These are phyloP conservation scores for Mortierella alpina DNA, from an alignment of 192 early-diverging fungal genomes.

Conservation along the genomic window DNA sequence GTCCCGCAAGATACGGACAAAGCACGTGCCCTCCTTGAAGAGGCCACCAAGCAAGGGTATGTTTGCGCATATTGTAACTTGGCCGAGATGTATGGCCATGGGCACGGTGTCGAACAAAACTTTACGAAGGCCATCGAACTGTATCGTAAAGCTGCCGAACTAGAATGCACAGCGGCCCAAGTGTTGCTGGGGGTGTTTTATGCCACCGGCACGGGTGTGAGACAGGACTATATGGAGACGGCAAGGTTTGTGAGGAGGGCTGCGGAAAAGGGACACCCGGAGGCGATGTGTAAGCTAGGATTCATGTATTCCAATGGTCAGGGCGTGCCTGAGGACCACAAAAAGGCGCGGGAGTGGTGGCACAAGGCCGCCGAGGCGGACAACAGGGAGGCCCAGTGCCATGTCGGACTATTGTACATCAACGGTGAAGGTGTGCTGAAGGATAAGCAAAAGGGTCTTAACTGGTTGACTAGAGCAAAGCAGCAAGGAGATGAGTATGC, in stretches of 20 bases:
- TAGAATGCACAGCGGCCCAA: background rate
- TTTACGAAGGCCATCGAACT: background rate
- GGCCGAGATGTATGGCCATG: constrained; percentile 3
- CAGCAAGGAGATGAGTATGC: constrained; percentile 24
- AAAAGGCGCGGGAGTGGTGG: constrained; percentile 50
- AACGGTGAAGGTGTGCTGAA: constrained; percentile 49
- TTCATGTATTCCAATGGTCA: constrained; percentile 53
- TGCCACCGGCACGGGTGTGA: background rate
- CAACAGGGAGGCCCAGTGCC: constrained; percentile 43
- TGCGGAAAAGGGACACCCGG: background rate
- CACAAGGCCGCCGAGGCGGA: constrained; percentile 52
- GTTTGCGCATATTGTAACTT: background rate
- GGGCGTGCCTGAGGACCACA: constrained; percentile 28
- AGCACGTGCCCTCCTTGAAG: background rate
- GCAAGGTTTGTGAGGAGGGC: constrained; percentile 1
- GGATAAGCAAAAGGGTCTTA: constrained; percentile 33
- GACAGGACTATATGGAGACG: constrained; percentile 1
- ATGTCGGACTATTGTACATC: constrained; percentile 43
- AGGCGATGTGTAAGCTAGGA: background rate
- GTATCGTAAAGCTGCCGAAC: constrained; percentile 12
- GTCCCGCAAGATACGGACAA: constrained; percentile 6
- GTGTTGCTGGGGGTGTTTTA: background rate
- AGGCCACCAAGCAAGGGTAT: background rate
- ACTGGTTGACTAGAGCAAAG: constrained; percentile 36
- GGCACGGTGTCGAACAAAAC: background rate